phyloP scores from a whole-genome alignment of 2,329 filamentous ascomycete species.

The Achaetomium macrosporum region DNA sequence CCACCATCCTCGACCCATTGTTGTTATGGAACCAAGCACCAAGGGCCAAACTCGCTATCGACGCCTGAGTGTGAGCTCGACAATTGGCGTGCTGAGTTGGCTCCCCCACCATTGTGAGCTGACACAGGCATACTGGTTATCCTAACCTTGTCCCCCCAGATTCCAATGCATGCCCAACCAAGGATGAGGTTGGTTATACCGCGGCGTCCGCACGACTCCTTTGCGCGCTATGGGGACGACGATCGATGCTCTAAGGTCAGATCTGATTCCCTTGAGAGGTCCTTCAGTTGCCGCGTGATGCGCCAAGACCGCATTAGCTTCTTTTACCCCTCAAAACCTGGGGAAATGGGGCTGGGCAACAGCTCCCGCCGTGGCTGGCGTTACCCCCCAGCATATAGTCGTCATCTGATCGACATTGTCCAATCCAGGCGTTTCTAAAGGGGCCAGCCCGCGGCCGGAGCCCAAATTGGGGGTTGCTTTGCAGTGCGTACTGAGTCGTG shows the following conservation, averaged over 20 bases:
- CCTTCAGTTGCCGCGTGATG: background rate
- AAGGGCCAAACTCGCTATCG: no score
- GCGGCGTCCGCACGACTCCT: constrained; percentile 5
- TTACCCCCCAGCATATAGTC: background rate
- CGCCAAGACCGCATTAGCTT: constrained; percentile 10
- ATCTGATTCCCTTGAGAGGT: background rate
- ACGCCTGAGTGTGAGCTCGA: no score
- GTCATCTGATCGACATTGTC: constrained; percentile 8
- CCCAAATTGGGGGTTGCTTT: background rate
- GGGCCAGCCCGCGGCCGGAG: background rate
- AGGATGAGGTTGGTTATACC: background rate
- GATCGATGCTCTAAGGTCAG: background rate
- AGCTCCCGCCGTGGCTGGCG: background rate
- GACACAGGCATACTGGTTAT: no score
- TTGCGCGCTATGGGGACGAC: background rate
- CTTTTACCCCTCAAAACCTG: constrained; percentile 10
- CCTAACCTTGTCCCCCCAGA: background rate
- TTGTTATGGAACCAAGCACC: no score
- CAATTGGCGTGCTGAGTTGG: no score
- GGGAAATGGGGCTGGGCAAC: constrained; percentile 7
- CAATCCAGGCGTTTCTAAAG: background rate
- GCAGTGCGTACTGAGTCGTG: background rate
- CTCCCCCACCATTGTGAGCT: no score
- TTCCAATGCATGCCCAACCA: background rate
- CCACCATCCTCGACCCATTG: no score